These are phyloP conservation scores for Auxenochlorella pyrenoidosa DNA, from an alignment of 139 green algal genomes.

Conservation along the genomic window DNA sequence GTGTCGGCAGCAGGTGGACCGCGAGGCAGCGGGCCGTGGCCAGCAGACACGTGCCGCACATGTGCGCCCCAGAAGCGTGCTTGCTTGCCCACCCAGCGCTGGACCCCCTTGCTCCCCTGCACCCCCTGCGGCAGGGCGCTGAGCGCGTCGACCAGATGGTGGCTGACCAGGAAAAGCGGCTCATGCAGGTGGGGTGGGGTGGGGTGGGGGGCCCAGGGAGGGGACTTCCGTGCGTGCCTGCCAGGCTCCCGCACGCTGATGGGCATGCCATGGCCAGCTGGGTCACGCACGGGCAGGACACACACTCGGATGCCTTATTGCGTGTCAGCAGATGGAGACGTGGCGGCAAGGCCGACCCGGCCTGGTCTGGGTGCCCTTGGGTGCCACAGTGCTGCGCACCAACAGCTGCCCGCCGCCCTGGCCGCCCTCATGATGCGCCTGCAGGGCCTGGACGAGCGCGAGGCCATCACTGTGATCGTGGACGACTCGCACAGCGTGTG, in stretches of 20 bases:
- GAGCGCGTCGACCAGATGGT: conserved; percentile 37
- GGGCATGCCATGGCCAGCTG: too few species aligned
- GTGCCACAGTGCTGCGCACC: neutral
- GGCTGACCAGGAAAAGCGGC: conserved; percentile 31
- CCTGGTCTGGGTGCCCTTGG: too few species aligned
- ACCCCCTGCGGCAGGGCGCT: conserved; percentile 9
- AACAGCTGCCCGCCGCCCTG: neutral
- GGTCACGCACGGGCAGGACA: too few species aligned
- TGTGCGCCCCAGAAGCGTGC: neutral
- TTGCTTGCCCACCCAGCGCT: neutral
- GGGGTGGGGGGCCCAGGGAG: neutral
- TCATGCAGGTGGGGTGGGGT: conserved; percentile 26
- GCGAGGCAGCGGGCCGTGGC: too few species aligned
- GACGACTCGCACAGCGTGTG: conserved; percentile 94
- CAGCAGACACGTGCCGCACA: too few species aligned
- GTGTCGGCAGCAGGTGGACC: too few species aligned
- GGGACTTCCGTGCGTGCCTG: neutral
- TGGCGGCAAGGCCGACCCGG: too few species aligned
- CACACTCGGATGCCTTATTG: neutral
- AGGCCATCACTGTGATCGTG: conserved; percentile 82
- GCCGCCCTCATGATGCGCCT: neutral
- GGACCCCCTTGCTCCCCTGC: neutral
- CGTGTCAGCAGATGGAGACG: neutral
- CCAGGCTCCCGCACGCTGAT: too few species aligned
- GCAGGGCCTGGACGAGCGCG: conserved; percentile 30